These are phyloP conservation scores for Cytospora leucostoma DNA, from an alignment of 2,329 filamentous ascomycete genomes.

Conservation along the genomic window DNA sequence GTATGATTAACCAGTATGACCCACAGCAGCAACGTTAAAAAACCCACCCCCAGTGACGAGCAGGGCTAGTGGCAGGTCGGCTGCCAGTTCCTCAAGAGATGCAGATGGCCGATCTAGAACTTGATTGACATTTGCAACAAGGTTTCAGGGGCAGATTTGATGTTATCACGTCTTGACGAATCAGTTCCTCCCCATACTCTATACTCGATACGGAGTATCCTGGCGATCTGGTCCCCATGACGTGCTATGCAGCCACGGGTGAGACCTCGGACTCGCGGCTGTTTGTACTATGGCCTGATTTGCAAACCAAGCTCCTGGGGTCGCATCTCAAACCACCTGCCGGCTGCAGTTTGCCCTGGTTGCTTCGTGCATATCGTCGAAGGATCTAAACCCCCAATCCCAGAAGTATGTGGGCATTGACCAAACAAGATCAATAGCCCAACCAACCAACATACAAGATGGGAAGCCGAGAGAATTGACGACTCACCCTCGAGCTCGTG, in stretches of 20 bases:
- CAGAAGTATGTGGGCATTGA: slow-evolving; percentile 18
- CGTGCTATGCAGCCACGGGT: slow-evolving; percentile 14
- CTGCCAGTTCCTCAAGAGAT: slow-evolving; percentile 2
- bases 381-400: not conserved
- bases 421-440: slow-evolving; percentile 15
- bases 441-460: slow-evolving; percentile 24
- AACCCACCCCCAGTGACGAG: slow-evolving; percentile 16
- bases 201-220: not conserved
- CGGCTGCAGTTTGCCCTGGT: not conserved
- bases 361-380: not conserved
- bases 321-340: not conserved
- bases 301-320: slow-evolving; percentile 14
- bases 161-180: not conserved
- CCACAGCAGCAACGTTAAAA: slow-evolving; percentile 22
- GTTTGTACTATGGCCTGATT: slow-evolving; percentile 15
- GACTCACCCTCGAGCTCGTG: slow-evolving; percentile 3
- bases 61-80: not conserved
- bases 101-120: slow-evolving; percentile 11
- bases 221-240: slow-evolving; percentile 1
- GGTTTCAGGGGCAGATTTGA: slow-evolving; percentile 3
- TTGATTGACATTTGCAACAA: slow-evolving; percentile 8
- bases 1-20: slow-evolving; percentile 27
- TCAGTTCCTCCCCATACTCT: not conserved
- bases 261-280: slow-evolving; percentile 15
- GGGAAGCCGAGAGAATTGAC: slow-evolving; percentile 5